Conservation (phyloP, 768 basidiomycete genomes). For the Scleroderma bovista region DNA sequence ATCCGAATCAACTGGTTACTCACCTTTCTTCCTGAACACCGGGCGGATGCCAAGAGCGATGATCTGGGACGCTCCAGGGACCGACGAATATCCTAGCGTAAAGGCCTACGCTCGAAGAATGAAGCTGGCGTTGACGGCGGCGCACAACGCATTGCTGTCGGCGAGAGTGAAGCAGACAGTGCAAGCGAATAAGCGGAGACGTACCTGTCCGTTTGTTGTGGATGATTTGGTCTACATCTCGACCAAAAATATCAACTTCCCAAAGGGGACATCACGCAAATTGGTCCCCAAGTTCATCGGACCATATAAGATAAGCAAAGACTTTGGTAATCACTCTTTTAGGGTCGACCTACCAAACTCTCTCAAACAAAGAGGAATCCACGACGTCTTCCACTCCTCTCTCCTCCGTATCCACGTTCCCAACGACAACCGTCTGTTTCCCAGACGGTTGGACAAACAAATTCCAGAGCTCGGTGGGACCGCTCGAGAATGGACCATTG, state of each 20-base stretch:
- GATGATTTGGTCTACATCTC: constrained; percentile 26
- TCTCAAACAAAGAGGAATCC: not conserved
- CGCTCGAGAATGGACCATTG: not conserved
- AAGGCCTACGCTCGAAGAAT: constrained; percentile 14
- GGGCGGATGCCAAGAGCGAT: constrained; percentile 26
- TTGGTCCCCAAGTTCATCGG: constrained; percentile 33
- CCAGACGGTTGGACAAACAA: not conserved
- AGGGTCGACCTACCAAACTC: not conserved
- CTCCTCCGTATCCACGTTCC: constrained; percentile 19
- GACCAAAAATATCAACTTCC: constrained; percentile 24
- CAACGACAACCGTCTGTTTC: constrained; percentile 15
- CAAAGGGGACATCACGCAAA: constrained; percentile 25
- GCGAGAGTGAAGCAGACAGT: not conserved
- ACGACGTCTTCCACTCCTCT: constrained; percentile 27
- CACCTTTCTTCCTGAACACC: constrained; percentile 32
- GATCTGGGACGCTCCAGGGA: constrained; percentile 20
- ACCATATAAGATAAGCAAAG: constrained; percentile 12
- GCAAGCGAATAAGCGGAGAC: constrained; percentile 19
- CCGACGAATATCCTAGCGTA: constrained; percentile 21
- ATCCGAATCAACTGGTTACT: constrained; percentile 28
- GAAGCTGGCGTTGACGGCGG: constrained; percentile 15
- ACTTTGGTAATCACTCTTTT: not conserved
- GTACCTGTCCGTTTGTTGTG: constrained; percentile 9
- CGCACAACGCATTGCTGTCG: constrained; percentile 21
- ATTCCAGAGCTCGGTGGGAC: not conserved